Evolutionary conservation across 148 eudicot genomes (phyloP), one percentile per base, ranked within the genome.

Genomic region (Fallopia convolvulus): DNA sequence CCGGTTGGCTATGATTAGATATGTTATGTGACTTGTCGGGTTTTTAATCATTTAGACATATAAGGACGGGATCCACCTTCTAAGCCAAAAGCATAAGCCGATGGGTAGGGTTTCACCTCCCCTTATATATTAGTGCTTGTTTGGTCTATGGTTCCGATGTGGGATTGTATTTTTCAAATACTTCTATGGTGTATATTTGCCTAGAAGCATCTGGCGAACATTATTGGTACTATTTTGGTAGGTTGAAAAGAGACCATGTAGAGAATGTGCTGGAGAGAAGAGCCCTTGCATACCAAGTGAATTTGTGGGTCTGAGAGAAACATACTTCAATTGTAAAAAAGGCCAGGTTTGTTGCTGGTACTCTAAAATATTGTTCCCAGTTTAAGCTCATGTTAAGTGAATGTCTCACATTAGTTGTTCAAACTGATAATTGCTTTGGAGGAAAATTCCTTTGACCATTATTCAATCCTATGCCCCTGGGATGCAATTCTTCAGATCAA

Each of bases 281-380:
- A 83, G 82, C 75, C 94, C 97, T 40, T 83, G 82, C 26, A 90
- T 93, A 75, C 85, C 97, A 66, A 88, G 91, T 40, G 94, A 93
- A 70, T 91, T 94, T 75, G 98, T 93, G 42, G 98, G 97, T 75
- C 76, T 93, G 58, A 80, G 97, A 78, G 97, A 93, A 86, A 93
- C 98, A 66, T 93, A 85, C 76, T 93, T 90, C 84, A 93, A 93
- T 79, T 91, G 98, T 90, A 93, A 93, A 83, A 89, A 92, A 87
- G 98, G 97, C 65, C 98, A 93, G 92, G 98, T 77, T 83, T 75
- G 84, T 70, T 68, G 26, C 74, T 76, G 23, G 74, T 75, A 12
- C 53, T 39, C 2, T 56, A 6, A 21, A 6, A 4, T n/a, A 56
- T 20, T 30, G 63, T 42, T 42, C 46, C 26, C 20, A 36, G 17